A percentile compares a stretch with the other conserved stretches of the same genome.
These are phyloP conservation scores for Leishmania gerbilli DNA, from an alignment of 208 protist genomes.

Conservation along the genomic window DNA sequence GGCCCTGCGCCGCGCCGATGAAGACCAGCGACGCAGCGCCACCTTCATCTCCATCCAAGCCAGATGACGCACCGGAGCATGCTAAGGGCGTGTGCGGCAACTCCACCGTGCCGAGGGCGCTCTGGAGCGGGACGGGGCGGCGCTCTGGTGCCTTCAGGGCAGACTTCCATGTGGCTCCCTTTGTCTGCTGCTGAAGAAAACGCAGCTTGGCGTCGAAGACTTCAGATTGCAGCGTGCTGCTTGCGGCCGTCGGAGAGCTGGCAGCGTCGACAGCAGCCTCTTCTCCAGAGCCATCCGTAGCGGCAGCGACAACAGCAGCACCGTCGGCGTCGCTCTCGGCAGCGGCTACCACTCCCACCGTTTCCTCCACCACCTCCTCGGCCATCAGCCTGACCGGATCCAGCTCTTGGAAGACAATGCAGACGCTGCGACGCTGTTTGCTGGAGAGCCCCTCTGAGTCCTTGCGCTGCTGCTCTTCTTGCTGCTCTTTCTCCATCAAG, in stretches of 20 bases:
- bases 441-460: background rate
- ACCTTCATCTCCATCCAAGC: slow-evolving; percentile 11
- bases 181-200: slow-evolving; percentile 26
- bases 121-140: slow-evolving; percentile 37
- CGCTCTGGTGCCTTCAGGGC: slow-evolving; percentile 58
- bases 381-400: background rate
- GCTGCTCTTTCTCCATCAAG: slow-evolving; percentile 33
- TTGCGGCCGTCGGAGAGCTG: background rate
- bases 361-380: slow-evolving; percentile 28
- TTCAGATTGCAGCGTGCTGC: background rate
- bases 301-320: background rate
- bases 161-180: slow-evolving; percentile 39
- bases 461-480: slow-evolving; percentile 40
- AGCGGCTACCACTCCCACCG: background rate
- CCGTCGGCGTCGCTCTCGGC: slow-evolving; percentile 1
- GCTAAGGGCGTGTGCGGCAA: slow-evolving; percentile 56
- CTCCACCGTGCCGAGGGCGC: slow-evolving; percentile 60
- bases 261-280: background rate
- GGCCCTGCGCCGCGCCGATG: slow-evolving; percentile 61
- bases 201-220: slow-evolving; percentile 19
- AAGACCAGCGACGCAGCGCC: slow-evolving; percentile 40
- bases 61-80: slow-evolving; percentile 17
- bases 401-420: slow-evolving; percentile 57
- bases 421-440: slow-evolving; percentile 25
- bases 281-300: slow-evolving; percentile 1